Evolutionary conservation across 345 rosid species (phyloP).

Genomic region (Lumnitzera racemosa): DNA sequence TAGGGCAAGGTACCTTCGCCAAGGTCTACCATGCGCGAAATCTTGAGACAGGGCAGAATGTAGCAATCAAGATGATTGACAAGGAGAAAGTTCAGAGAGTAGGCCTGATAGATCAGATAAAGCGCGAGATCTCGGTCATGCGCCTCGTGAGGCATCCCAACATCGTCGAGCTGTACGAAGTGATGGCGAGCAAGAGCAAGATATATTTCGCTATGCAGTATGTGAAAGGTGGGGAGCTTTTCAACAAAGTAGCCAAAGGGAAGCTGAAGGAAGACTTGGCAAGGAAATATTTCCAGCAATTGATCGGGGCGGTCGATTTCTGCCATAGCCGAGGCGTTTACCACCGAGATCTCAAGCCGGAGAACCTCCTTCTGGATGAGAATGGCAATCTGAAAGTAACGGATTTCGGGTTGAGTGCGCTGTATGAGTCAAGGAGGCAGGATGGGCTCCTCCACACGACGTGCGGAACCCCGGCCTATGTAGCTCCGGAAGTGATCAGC

Average conservation of each 20-base stretch:
- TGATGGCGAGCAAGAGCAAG: constrained; percentile 79
- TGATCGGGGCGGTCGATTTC: constrained; percentile 65
- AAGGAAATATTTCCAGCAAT: constrained; percentile 65
- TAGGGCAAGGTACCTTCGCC: constrained; percentile 87
- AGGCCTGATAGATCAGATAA: constrained; percentile 76
- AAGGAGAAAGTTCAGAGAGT: constrained; percentile 53
- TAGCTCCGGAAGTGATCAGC: constrained; percentile 73
- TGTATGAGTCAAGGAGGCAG: constrained; percentile 41
- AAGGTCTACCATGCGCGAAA: constrained; percentile 73
- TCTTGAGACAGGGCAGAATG: constrained; percentile 47
- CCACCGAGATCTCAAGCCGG: constrained; percentile 84
- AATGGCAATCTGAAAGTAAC: constrained; percentile 60
- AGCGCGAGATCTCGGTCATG: constrained; percentile 82
- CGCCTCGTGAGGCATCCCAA: constrained; percentile 70
- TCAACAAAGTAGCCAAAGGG: constrained; percentile 61
- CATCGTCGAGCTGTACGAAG: constrained; percentile 70
- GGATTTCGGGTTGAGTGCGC: constrained; percentile 72
- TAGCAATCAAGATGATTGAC: constrained; percentile 68
- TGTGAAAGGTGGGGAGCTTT: constrained; percentile 75
- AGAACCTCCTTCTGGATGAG: constrained; percentile 74
- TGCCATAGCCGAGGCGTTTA: constrained; percentile 88
- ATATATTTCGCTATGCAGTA: constrained; percentile 80
- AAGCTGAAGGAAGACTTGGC: constrained; percentile 64
- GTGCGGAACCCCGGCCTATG: constrained; percentile 92
- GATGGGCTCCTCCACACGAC: constrained; percentile 86